A percentile compares a stretch with the other conserved stretches of the same genome.
phyloP scores from a whole-genome alignment of 139 green algal species.

The Micromonas commoda region DNA sequence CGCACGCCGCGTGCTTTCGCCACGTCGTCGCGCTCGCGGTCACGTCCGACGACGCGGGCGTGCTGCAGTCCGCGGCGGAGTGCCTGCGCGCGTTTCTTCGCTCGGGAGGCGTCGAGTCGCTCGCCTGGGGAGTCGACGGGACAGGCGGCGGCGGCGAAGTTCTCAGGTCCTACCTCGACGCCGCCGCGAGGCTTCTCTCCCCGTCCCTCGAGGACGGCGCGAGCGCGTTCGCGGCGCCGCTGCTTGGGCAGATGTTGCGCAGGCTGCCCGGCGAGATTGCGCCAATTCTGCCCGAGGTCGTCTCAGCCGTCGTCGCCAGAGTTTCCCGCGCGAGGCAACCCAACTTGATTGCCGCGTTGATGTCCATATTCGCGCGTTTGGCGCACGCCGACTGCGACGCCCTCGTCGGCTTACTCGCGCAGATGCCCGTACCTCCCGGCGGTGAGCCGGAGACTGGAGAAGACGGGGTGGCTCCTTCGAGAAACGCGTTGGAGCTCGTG shows the following conservation, averaged over 20 bases:
- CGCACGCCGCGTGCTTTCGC: conserved; percentile 35
- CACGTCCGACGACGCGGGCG: conserved; percentile 40
- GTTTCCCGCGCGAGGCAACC: background rate
- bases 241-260: conserved; percentile 16
- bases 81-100: conserved; percentile 31
- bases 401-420: conserved; percentile 4
- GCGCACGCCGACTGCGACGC: conserved; percentile 10
- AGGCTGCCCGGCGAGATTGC: background rate
- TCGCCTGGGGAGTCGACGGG: background rate
- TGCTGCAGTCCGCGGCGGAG: conserved; percentile 42
- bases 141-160: background rate
- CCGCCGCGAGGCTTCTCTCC: conserved; percentile 29
- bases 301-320: background rate
- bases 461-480: background rate
- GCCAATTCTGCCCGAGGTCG: conserved; percentile 3
- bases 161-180: background rate
- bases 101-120: background rate
- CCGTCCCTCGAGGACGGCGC: conserved; percentile 43
- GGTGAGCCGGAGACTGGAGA: background rate
- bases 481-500: conserved; percentile 38
- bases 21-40: conserved; percentile 35
- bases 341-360: background rate
- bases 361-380: conserved; percentile 5
- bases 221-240: conserved; percentile 37
- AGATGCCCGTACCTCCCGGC: background rate